Percentiles rank a stretch among this genome's conserved stretches.
Evolutionary conservation across 805 yeast genomes (phyloP).

Genomic region (Myxozyma vanderwaltii): DNA sequence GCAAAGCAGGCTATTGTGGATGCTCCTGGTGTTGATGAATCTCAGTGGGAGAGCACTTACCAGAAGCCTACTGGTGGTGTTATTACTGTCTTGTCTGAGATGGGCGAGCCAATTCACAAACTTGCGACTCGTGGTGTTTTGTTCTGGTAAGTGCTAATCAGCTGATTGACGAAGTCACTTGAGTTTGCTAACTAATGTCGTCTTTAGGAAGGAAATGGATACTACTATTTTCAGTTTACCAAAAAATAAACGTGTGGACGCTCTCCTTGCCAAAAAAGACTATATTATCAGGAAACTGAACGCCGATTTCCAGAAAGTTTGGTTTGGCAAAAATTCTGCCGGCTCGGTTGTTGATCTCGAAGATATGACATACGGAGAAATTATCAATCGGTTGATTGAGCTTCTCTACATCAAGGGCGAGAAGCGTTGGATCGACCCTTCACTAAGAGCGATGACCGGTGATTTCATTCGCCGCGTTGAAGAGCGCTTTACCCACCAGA

Average conservation of each 20-base stretch:
- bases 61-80: conserved; percentile 96
- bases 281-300: conserved; percentile 83
- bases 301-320: conserved; percentile 95
- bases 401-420: conserved; percentile 81
- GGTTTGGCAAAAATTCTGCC: conserved; percentile 82
- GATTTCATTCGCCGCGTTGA: conserved; percentile 89
- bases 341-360: conserved; percentile 85
- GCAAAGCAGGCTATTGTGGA: conserved; percentile 91
- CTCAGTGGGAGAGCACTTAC: conserved; percentile 91
- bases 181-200: not conserved
- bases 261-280: conserved; percentile 78
- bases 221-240: conserved; percentile 90
- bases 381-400: conserved; percentile 82
- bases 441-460: conserved; percentile 85
- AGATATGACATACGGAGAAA: conserved; percentile 94
- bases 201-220: conserved; percentile 70
- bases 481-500: conserved; percentile 79
- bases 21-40: conserved; percentile 87
- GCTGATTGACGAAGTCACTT: not conserved
- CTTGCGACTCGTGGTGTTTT: conserved; percentile 96
- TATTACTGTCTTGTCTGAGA: conserved; percentile 93
- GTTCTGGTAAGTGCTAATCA: conserved; percentile 61
- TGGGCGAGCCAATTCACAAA: conserved; percentile 99
- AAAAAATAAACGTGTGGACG: conserved; percentile 74
- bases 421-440: conserved; percentile 80